Conservation (phyloP, 1,139 yeast genomes). For the Spencermartinsiella ligniputridi region DNA sequence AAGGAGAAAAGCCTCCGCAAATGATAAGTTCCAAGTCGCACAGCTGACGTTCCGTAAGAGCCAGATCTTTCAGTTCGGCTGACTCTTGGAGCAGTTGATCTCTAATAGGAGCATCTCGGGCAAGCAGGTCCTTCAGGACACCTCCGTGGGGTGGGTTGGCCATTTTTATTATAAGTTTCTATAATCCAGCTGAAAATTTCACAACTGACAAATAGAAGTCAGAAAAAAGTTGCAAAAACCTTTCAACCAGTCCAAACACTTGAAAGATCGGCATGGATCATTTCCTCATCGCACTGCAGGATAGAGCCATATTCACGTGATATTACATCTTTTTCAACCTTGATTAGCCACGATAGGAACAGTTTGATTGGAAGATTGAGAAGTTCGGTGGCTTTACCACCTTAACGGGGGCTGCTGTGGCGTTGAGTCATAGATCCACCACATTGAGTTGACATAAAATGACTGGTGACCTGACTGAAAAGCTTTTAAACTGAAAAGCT, state of each 20-base stretch:
- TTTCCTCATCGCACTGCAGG: neutral
- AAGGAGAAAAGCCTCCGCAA: constrained; percentile 93
- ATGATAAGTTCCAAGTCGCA: constrained; percentile 90
- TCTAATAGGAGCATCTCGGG: constrained; percentile 68
- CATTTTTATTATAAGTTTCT: constrained; percentile 37
- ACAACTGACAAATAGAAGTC: neutral
- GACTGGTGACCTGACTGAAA: too few relatives aligned
- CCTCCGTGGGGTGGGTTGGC: constrained; percentile 89
- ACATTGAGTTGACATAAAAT: too few relatives aligned
- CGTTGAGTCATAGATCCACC: too few relatives aligned
- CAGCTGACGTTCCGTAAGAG: constrained; percentile 79
- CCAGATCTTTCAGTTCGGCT: constrained; percentile 48
- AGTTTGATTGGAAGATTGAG: too few relatives aligned
- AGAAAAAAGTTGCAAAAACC: too few relatives aligned
- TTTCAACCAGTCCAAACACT: too few relatives aligned
- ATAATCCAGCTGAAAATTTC: neutral
- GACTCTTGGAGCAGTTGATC: constrained; percentile 56
- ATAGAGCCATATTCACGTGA: neutral
- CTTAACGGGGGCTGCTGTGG: too few relatives aligned
- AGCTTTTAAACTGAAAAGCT: too few relatives aligned
- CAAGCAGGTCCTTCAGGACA: constrained; percentile 72
- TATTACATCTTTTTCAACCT: neutral
- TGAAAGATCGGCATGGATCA: too few relatives aligned
- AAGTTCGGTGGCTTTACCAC: too few relatives aligned
- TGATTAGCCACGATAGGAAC: neutral